Evolutionary conservation across 352 stramenopile species (phyloP).

Genomic region (Globisporangium nunn): DNA sequence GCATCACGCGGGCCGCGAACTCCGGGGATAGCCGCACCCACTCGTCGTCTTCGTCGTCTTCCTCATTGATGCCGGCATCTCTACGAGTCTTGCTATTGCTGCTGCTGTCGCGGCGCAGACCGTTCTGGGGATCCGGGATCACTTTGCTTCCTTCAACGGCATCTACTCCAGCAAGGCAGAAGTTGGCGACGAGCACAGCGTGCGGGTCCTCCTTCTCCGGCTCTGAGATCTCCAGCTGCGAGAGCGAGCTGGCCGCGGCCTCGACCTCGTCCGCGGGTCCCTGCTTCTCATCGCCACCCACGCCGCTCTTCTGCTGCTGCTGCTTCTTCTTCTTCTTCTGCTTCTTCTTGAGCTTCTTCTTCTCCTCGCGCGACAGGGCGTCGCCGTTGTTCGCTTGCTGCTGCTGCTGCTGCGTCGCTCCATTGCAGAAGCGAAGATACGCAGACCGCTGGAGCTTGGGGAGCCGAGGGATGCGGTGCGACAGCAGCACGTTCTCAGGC

Average conservation of each 20-base stretch:
- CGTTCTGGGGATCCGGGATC: background rate
- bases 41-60: constrained; percentile 38
- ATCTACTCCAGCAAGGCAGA: background rate
- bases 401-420: background rate
- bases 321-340: constrained; percentile 94
- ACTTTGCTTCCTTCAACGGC: background rate
- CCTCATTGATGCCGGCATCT: constrained; percentile 3
- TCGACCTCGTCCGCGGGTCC: background rate
- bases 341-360: constrained; percentile 92
- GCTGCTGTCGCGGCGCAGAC: background rate
- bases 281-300: background rate
- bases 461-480: constrained; percentile 59
- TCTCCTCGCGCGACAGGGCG: constrained; percentile 75
- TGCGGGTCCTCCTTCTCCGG: background rate
- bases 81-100: background rate
- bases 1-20: constrained; percentile 64
- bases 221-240: constrained; percentile 4
- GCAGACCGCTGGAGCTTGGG: constrained; percentile 54
- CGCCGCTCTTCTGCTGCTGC: constrained; percentile 38
- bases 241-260: constrained; percentile 1
- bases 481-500: constrained; percentile 98
- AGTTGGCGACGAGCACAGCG: constrained; percentile 7
- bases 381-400: constrained; percentile 27
- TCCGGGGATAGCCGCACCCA: constrained; percentile 67
- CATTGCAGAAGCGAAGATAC: constrained; percentile 32